These are phyloP conservation scores for Fonsecaea pedrosoi DNA, from an alignment of 2,329 filamentous ascomycete genomes.

Conservation along the genomic window DNA sequence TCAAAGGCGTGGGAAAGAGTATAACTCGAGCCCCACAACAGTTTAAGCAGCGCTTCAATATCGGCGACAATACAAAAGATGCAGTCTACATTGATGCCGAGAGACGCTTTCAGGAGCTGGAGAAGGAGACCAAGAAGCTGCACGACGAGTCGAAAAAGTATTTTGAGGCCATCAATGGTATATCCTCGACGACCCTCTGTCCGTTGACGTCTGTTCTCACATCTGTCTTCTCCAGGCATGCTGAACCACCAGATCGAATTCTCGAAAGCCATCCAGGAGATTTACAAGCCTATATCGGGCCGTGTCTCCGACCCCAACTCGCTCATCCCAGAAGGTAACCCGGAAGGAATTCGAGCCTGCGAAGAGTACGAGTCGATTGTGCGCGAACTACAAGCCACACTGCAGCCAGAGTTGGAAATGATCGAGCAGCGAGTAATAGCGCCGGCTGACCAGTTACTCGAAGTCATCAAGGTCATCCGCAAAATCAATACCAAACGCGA, in stretches of 20 bases:
- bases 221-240: constrained; percentile 69
- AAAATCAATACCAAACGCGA: constrained; percentile 89
- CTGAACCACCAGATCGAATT: constrained; percentile 97
- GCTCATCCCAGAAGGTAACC: constrained; percentile 80
- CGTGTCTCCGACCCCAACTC: constrained; percentile 92
- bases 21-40: constrained; percentile 88
- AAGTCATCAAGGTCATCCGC: constrained; percentile 93
- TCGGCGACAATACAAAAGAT: constrained; percentile 95
- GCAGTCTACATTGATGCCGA: constrained; percentile 93
- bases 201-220: constrained; percentile 19
- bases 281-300: constrained; percentile 98
- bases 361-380: constrained; percentile 96
- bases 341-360: constrained; percentile 90
- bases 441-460: constrained; percentile 89
- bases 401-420: constrained; percentile 95
- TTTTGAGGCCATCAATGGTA: constrained; percentile 92
- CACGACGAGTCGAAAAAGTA: constrained; percentile 98
- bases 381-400: constrained; percentile 83
- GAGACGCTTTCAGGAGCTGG: constrained; percentile 89
- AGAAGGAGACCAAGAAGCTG: constrained; percentile 93
- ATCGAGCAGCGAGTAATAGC: constrained; percentile 90
- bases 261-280: constrained; percentile 91
- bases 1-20: constrained; percentile 94
- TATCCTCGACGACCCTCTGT: constrained; percentile 29
- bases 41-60: constrained; percentile 89